Conservation (phyloP, 768 basidiomycete species). For the Xerocomellus chrysenteron region DNA sequence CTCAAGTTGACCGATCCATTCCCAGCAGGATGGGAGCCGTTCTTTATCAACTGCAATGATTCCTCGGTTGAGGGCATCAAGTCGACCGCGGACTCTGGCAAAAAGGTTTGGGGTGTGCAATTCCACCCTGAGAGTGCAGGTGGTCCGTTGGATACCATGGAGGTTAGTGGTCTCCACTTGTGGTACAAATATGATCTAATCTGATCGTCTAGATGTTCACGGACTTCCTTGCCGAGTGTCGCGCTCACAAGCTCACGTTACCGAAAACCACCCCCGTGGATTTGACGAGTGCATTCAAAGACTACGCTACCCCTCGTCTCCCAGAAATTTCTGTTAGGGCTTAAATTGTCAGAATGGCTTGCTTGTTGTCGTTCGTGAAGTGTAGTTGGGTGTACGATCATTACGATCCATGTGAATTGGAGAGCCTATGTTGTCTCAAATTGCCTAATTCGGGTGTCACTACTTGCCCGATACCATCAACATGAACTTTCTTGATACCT, state of each 20-base stretch:
- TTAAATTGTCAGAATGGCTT: constrained; percentile 2
- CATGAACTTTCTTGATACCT: constrained; percentile 79
- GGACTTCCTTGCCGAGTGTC: constrained; percentile 85
- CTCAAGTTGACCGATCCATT: constrained; percentile 90
- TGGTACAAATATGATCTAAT: neutral
- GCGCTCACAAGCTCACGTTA: constrained; percentile 47
- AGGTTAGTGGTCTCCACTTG: constrained; percentile 49
- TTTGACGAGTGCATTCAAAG: constrained; percentile 17
- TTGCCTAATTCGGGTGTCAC: constrained; percentile 16
- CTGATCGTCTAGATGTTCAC: constrained; percentile 74
- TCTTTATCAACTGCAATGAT: constrained; percentile 99
- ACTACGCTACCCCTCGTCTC: constrained; percentile 19
- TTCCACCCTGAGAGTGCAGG: constrained; percentile 99
- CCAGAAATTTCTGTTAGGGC: constrained; percentile 31
- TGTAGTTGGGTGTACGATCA: constrained; percentile 19
- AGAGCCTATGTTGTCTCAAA: neutral
- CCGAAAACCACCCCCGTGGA: constrained; percentile 19
- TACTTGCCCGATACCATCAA: neutral
- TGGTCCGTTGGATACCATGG: constrained; percentile 97
- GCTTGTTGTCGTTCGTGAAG: neutral
- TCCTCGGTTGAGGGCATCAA: constrained; percentile 99
- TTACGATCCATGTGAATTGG: neutral
- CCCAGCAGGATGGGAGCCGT: constrained; percentile 96
- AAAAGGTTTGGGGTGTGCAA: constrained; percentile 95
- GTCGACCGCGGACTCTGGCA: constrained; percentile 85